Base-by-base conservation (phyloP, 2,329 filamentous ascomycete genomes). In the Trichophyton mentagrophytes region DNA sequence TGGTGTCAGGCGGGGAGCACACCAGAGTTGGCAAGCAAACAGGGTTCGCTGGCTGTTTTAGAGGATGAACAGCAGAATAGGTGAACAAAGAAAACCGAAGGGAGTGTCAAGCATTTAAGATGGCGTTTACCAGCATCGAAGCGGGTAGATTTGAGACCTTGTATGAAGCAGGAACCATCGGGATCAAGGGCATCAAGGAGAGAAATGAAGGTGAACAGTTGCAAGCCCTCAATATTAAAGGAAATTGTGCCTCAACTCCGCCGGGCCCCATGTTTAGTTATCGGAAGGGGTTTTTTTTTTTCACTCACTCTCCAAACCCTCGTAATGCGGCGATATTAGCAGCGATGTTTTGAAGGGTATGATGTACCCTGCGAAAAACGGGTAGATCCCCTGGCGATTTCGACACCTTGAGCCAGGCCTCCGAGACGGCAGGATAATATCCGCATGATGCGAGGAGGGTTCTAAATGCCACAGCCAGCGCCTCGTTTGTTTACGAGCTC, bases 391-490 rank as follows among this genome's bases (percentile, higher is more conserved):
- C 49, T 53, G 22, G 49, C 13, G 49, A n/a, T 13, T 53, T 30
- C 22, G 17, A 30, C 17, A 11, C 22, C 22, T 30, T 11, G 49
- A 11, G 9, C 6, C 8, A 53, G 49, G 22, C 11, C 22, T 30
- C 27, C 49, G 22, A 33, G 49, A 27, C 49, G 27, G 27, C 49
- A 33, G 49, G 49, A 33, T 30, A 53, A 27, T 30, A 53, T 53
- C 27, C 22, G 49, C 22, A 53, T 53, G 9, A 13, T 13, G 13
- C 4, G 7, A 15, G 49, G 49, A 25, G 49, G 46, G 22, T 13
- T 22, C 49, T 53, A 53, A 44, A 53, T 53, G 49, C 49, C 49
- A 53, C 49, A 53, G 22, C 49, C 49, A 33, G 49, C 49, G 49
- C 49, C 49, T 17, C 40, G 27, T 53, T 22, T 30, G 49, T 53